phyloP scores from a whole-genome alignment of 2,329 filamentous ascomycete genomes.

The Fusarium buxicola region DNA sequence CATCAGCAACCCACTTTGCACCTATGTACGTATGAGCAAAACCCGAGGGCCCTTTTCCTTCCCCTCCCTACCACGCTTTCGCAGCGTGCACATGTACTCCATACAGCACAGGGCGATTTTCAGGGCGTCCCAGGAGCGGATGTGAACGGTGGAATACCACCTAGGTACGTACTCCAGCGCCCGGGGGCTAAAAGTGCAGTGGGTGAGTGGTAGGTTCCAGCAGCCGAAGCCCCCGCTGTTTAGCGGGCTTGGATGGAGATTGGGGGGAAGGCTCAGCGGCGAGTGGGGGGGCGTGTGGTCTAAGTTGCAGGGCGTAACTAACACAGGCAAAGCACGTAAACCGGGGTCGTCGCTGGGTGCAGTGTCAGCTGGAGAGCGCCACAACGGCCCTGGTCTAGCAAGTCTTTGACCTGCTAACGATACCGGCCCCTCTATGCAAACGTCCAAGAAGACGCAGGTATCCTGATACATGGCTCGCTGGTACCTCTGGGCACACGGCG shows the following conservation, averaged over 20 bases:
- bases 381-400: slow-evolving; percentile 45
- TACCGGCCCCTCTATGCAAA: slow-evolving; percentile 28
- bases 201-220: slow-evolving; percentile 40
- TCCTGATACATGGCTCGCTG: slow-evolving; percentile 19
- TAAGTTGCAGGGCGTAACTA: slow-evolving; percentile 19
- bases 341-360: slow-evolving; percentile 36
- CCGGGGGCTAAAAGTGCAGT: slow-evolving; percentile 30
- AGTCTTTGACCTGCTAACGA: slow-evolving; percentile 28
- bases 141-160: too few species aligned
- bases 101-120: slow-evolving; percentile 23
- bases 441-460: slow-evolving; percentile 23
- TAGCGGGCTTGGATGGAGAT: slow-evolving; percentile 32
- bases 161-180: slow-evolving; percentile 20
- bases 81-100: slow-evolving; percentile 13
- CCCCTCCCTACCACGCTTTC: slow-evolving; percentile 11
- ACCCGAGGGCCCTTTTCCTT: not conserved
- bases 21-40: too few species aligned
- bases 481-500: slow-evolving; percentile 33
- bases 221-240: slow-evolving; percentile 31
- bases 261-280: slow-evolving; percentile 37
- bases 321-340: slow-evolving; percentile 37
- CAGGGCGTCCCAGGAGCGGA: slow-evolving; percentile 35
- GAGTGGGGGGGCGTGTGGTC: slow-evolving; percentile 24
- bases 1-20: not conserved
- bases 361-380: slow-evolving; percentile 47